These are phyloP conservation scores for Saturnispora gosingensis DNA, from an alignment of 805 yeast species.

Conservation along the genomic window DNA sequence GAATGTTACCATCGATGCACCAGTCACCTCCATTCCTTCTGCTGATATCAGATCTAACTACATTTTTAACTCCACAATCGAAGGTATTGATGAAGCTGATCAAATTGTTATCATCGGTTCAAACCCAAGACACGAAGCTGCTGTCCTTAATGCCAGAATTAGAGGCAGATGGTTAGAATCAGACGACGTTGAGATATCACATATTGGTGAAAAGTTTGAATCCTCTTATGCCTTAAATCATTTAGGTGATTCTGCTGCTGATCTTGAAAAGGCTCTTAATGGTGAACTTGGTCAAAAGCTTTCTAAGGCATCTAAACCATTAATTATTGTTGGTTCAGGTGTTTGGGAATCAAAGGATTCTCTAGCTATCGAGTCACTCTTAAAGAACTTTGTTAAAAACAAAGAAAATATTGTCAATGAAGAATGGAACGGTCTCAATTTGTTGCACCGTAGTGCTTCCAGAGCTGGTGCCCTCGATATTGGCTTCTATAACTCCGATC, in stretches of 20 bases:
- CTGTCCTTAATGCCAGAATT: slow-evolving; percentile 75
- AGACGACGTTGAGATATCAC: slow-evolving; percentile 51
- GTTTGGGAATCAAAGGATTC: slow-evolving; percentile 62
- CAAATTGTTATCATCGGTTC: slow-evolving; percentile 74
- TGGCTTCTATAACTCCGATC: slow-evolving; percentile 53
- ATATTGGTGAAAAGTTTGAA: slow-evolving; percentile 69
- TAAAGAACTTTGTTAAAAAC: slow-evolving; percentile 52
- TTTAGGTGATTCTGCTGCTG: slow-evolving; percentile 51
- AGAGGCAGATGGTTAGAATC: slow-evolving; percentile 72
- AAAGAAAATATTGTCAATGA: slow-evolving; percentile 52
- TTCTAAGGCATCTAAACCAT: slow-evolving; percentile 57
- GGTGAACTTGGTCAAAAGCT: slow-evolving; percentile 67
- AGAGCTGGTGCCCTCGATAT: slow-evolving; percentile 80
- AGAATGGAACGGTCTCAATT: slow-evolving; percentile 75
- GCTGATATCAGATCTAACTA: slow-evolving; percentile 71
- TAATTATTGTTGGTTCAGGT: slow-evolving; percentile 76
- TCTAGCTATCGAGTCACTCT: slow-evolving; percentile 44
- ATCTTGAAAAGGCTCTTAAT: slow-evolving; percentile 47
- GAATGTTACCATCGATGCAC: slow-evolving; percentile 65
- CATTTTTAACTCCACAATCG: slow-evolving; percentile 68
- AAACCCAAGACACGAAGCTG: slow-evolving; percentile 85
- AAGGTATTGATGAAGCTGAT: slow-evolving; percentile 77
- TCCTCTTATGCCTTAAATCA: slow-evolving; percentile 61
- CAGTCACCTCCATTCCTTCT: slow-evolving; percentile 51
- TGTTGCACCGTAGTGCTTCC: slow-evolving; percentile 80